Evolutionary conservation across 2,329 filamentous ascomycete genomes (phyloP).

Genomic region (Aureobasidium sp.): DNA sequence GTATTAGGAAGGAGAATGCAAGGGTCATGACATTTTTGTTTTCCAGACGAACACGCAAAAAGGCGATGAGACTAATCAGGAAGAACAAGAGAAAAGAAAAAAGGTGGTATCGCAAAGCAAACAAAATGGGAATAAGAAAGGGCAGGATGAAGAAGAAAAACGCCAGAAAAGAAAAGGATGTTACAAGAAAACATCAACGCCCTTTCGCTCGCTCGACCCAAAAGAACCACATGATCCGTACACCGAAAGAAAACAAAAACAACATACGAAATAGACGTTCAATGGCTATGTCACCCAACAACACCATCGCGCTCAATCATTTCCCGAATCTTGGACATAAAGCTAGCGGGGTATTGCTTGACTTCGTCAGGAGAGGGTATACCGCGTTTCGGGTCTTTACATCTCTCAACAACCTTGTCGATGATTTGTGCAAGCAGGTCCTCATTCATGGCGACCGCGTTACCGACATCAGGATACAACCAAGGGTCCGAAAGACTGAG

Average conservation of each 20-base stretch:
- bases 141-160: not conserved
- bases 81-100: not conserved
- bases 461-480: slow-evolving; percentile 45
- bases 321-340: slow-evolving; percentile 39
- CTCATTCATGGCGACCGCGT: slow-evolving; percentile 43
- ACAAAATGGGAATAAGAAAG: not conserved
- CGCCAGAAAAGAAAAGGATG: not conserved
- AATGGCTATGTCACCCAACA: not conserved
- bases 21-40: not conserved
- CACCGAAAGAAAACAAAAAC: not conserved
- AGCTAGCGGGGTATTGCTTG: slow-evolving; percentile 35
- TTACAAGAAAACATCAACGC: not conserved
- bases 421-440: slow-evolving; percentile 54
- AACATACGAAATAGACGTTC: not conserved
- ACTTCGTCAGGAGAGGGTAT: slow-evolving; percentile 50
- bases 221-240: not conserved
- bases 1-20: not conserved
- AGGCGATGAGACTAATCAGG: not conserved
- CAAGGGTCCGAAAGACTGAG: slow-evolving; percentile 49
- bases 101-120: not conserved
- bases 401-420: slow-evolving; percentile 51
- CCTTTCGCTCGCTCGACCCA: not conserved
- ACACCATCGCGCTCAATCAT: slow-evolving; percentile 27
- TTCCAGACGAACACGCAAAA: not conserved
- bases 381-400: slow-evolving; percentile 42